phyloP scores from a whole-genome alignment of 352 stramenopile species.

The Phytophthora pistaciae region DNA sequence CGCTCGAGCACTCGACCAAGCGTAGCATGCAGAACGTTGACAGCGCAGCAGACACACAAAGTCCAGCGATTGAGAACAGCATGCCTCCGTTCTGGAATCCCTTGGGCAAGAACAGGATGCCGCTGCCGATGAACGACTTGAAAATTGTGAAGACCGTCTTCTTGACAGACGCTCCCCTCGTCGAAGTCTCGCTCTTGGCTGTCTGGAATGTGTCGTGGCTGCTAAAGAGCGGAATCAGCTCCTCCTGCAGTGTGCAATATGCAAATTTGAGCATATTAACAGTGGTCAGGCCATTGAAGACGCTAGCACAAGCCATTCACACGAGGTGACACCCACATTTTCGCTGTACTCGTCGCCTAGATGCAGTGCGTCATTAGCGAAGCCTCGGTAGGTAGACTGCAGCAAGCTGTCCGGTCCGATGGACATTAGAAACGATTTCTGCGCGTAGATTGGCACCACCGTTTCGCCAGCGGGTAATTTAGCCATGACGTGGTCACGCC shows the following conservation, averaged over 20 bases:
- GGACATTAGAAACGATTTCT: conserved; percentile 51
- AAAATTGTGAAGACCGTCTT: conserved; percentile 76
- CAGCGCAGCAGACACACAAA: conserved; percentile 57
- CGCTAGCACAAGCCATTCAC: neutral
- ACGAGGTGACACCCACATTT: conserved; percentile 23
- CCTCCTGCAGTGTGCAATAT: conserved; percentile 10
- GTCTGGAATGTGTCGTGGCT: conserved; percentile 12
- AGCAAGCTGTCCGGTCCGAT: conserved; percentile 42
- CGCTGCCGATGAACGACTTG: conserved; percentile 75
- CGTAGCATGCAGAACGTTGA: conserved; percentile 72
- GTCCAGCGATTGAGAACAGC: conserved; percentile 59
- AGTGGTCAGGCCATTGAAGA: neutral
- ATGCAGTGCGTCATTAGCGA: conserved; percentile 48
- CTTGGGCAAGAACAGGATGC: conserved; percentile 69
- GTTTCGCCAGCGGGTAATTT: conserved; percentile 21
- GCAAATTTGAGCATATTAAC: neutral
- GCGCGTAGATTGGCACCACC: conserved; percentile 31
- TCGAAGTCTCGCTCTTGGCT: conserved; percentile 25
- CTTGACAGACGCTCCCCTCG: conserved; percentile 34
- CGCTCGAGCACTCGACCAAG: conserved; percentile 55
- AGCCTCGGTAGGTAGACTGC: conserved; percentile 51
- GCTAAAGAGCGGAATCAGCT: conserved; percentile 29
- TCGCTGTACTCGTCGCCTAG: conserved; percentile 51
- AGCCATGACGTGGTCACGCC: conserved; percentile 55
- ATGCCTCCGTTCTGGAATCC: conserved; percentile 75